These are phyloP conservation scores for Fusarium sarcochroum DNA, from an alignment of 2,329 filamentous ascomycete species.

Conservation along the genomic window DNA sequence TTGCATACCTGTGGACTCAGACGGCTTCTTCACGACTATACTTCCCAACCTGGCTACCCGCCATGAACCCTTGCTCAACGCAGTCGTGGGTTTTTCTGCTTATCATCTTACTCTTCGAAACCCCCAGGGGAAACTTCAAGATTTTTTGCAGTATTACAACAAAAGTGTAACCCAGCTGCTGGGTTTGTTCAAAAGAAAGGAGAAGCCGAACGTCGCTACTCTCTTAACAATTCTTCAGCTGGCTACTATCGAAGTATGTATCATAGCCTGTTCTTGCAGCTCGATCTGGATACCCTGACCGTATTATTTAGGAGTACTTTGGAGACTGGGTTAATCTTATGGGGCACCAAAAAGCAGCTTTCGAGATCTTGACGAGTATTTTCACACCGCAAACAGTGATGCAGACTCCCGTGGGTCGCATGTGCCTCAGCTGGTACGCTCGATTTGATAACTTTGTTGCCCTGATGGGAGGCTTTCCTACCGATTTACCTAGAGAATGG, in stretches of 20 bases:
- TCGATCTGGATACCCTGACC: constrained; percentile 26
- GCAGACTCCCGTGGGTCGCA: constrained; percentile 77
- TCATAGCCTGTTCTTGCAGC: constrained; percentile 9
- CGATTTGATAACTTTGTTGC: constrained; percentile 90
- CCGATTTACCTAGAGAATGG: constrained; percentile 83
- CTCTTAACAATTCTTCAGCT: constrained; percentile 91
- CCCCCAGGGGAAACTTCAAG: constrained; percentile 79
- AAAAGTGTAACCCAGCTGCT: constrained; percentile 85
- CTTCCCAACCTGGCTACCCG: constrained; percentile 80
- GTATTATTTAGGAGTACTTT: constrained; percentile 79
- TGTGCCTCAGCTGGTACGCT: constrained; percentile 89
- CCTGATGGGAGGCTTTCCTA: constrained; percentile 83
- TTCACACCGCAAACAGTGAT: constrained; percentile 83
- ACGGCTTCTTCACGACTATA: constrained; percentile 79
- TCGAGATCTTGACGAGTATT: constrained; percentile 82
- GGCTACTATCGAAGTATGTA: constrained; percentile 87
- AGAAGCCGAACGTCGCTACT: constrained; percentile 79
- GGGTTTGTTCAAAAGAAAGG: constrained; percentile 76
- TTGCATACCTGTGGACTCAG: constrained; percentile 77
- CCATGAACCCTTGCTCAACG: constrained; percentile 85
- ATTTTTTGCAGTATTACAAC: constrained; percentile 92
- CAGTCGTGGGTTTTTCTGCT: constrained; percentile 87
- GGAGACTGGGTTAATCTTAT: constrained; percentile 96
- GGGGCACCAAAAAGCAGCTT: constrained; percentile 91
- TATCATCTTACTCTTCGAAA: constrained; percentile 85